A percentile compares a stretch with the other conserved stretches of the same genome.
Evolutionary conservation across 768 basidiomycete genomes (phyloP).

Genomic region (Mrakia hoshinonis): DNA sequence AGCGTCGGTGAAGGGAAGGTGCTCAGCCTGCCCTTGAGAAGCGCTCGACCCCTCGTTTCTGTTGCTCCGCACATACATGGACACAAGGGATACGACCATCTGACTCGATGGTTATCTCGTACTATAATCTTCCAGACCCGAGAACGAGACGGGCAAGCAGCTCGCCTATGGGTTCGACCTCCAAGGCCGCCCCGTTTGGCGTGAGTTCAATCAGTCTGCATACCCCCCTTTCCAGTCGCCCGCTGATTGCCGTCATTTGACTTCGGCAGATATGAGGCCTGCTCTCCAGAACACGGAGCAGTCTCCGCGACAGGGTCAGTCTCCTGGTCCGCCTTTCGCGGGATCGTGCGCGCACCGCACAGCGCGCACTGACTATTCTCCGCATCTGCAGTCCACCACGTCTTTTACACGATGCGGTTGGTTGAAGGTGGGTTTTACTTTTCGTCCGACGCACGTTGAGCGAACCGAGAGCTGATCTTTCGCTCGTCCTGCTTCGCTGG

Average conservation of each 20-base stretch:
- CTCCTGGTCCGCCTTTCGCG: too few species aligned
- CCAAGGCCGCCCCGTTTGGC: constrained; percentile 17
- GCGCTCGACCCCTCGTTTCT: too few species aligned
- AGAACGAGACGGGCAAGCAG: constrained; percentile 28
- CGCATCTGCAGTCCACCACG: not conserved
- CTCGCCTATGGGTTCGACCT: constrained; percentile 22
- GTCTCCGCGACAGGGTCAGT: not conserved
- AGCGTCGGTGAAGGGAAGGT: not conserved
- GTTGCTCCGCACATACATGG: too few species aligned
- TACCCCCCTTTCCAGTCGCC: not conserved
- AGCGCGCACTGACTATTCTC: not conserved
- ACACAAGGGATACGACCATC: too few species aligned
- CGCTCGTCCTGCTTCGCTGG: not conserved
- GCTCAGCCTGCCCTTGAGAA: too few species aligned
- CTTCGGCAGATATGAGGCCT: constrained; percentile 25
- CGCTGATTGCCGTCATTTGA: not conserved
- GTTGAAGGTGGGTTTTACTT: not conserved
- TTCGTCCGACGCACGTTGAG: not conserved
- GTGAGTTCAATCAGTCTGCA: not conserved
- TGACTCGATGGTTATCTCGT: too few species aligned
- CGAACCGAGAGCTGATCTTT: not conserved
- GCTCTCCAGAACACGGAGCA: constrained; percentile 15
- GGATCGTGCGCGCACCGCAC: too few species aligned
- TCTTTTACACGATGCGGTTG: not conserved
- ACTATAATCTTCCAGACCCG: not conserved